Percentiles rank a stretch among this genome's conserved stretches.
Conservation (phyloP, 2,329 filamentous ascomycete genomes). For the Epichloe brachyelytri region DNA sequence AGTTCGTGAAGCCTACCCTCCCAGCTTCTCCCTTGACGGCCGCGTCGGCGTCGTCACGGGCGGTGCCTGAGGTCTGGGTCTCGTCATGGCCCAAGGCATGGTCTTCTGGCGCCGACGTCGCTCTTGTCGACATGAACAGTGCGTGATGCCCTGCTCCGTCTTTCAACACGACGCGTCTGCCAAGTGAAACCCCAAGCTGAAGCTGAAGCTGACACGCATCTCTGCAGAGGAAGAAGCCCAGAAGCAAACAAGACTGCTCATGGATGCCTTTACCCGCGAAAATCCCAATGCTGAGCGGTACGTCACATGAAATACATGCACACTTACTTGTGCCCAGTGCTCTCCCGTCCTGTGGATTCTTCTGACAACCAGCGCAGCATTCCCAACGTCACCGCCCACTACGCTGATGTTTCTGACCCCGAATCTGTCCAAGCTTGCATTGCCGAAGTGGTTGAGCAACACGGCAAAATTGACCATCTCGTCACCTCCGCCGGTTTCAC, state of each 20-base stretch:
- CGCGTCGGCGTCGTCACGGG: conserved; percentile 80
- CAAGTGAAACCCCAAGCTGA: not conserved
- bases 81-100: conserved; percentile 88
- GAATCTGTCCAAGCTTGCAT: conserved; percentile 66
- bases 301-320: conserved; percentile 8
- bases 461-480: conserved; percentile 78
- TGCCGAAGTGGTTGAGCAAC: conserved; percentile 40
- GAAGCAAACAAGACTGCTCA: conserved; percentile 59
- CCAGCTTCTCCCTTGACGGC: conserved; percentile 75
- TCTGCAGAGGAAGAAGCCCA: conserved; percentile 65
- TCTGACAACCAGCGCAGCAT: conserved; percentile 23
- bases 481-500: conserved; percentile 96
- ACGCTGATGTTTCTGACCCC: conserved; percentile 72
- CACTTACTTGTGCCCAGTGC: too few species aligned
- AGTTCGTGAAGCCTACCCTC: conserved; percentile 75
- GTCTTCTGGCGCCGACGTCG: conserved; percentile 79
- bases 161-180: not conserved
- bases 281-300: conserved; percentile 64
- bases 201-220: not conserved
- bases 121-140: conserved; percentile 92
- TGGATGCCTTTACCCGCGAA: conserved; percentile 64
- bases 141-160: not conserved
- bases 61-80: conserved; percentile 74
- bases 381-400: conserved; percentile 81
- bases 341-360: not conserved